phyloP scores from a whole-genome alignment of 2,329 filamentous ascomycete species.

The Fusarium piperis region DNA sequence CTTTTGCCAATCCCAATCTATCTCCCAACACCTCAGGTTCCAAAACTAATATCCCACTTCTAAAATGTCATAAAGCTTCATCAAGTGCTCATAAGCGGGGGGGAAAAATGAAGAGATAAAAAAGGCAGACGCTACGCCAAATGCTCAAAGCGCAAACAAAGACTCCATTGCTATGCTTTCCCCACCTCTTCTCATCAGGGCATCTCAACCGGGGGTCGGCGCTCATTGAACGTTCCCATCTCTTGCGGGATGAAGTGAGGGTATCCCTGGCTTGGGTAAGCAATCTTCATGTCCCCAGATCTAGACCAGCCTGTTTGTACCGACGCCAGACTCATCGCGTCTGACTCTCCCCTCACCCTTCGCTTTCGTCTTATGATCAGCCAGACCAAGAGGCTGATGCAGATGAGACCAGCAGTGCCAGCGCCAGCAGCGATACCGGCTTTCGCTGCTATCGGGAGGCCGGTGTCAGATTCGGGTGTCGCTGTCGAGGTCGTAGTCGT shows the following conservation, averaged over 20 bases:
- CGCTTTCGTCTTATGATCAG: neutral
- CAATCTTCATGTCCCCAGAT: neutral
- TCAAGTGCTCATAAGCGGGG: neutral
- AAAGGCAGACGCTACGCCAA: neutral
- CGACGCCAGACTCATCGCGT: neutral
- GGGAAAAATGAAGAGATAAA: too few relatives aligned
- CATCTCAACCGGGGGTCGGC: neutral
- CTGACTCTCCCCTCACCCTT: neutral
- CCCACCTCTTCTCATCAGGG: neutral
- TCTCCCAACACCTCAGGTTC: neutral
- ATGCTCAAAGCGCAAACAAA: neutral
- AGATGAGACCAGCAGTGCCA: fast-evolving
- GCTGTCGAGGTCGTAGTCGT: neutral
- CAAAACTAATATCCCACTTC: neutral
- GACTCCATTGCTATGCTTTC: neutral
- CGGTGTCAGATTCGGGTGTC: neutral
- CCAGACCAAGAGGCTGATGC: neutral
- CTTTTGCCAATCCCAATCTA: neutral
- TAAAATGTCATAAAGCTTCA: neutral
- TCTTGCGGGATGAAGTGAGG: neutral
- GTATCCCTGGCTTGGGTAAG: neutral
- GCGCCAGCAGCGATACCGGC: neutral
- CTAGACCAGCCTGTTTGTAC: neutral
- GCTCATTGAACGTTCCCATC: neutral
- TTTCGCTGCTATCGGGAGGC: neutral